These are phyloP conservation scores for Phytopythium oedochilum DNA, from an alignment of 352 stramenopile genomes.

Conservation along the genomic window DNA sequence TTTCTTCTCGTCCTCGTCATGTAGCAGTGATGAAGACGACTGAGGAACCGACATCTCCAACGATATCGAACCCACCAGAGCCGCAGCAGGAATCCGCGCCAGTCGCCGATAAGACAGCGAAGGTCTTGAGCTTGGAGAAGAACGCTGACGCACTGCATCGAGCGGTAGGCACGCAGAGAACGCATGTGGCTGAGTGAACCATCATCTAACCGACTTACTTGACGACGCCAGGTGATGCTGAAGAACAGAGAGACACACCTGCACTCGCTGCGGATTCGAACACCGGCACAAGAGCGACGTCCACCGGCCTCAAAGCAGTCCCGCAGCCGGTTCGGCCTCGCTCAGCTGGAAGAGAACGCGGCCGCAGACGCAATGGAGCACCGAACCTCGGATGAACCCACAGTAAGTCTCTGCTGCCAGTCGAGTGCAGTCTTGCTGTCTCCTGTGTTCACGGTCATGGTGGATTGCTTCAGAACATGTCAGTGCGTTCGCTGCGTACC, in stretches of 20 bases:
- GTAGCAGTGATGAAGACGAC: neutral
- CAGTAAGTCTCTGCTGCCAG: neutral
- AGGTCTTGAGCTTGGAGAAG: neutral
- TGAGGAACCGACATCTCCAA: neutral
- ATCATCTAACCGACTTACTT: neutral
- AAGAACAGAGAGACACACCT: neutral
- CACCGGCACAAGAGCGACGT: slow-evolving; percentile 14
- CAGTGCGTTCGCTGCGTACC: slow-evolving; percentile 12
- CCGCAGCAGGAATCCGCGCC: neutral
- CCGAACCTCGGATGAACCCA: neutral
- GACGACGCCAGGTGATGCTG: neutral
- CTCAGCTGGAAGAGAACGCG: neutral
- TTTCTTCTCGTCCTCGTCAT: neutral
- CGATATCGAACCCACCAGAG: neutral
- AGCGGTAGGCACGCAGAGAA: neutral
- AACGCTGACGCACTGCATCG: neutral
- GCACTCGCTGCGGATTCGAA: slow-evolving; percentile 7
- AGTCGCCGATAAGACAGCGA: neutral
- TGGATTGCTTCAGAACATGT: neutral
- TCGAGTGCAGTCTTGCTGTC: neutral
- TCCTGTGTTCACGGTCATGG: neutral
- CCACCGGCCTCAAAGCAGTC: neutral
- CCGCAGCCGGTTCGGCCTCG: neutral
- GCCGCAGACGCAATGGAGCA: neutral
- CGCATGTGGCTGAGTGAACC: too few relatives aligned